Base-by-base conservation (phyloP, 2,329 filamentous ascomycete species). In the Ascochyta fabae region DNA sequence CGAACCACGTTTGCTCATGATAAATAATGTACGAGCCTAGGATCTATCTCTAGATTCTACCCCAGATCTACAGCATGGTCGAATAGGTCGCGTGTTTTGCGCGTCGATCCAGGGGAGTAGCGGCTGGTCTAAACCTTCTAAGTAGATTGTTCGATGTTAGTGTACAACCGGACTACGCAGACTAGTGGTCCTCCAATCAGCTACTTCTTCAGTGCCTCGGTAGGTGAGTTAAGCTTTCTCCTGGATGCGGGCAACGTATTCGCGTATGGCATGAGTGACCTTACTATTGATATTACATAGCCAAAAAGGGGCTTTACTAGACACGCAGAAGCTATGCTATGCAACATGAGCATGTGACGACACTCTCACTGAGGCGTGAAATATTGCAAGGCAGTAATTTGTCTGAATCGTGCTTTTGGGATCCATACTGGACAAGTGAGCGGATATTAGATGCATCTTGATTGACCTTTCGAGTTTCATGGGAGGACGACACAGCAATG, bases 101-200 rank as follows among this genome's bases (percentile, higher is more conserved):
- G 13, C 27, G 23, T 13, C 23, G 46, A 46, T 26, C 40, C 16
- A 35, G 34, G 23, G 34, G 23, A 29, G 22, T 36, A 35, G 35
- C 40, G 33, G 16, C 23, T 27, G 9, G 10, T 31, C 51, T 53
- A 55, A 55, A 13, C 45, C 46, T 10, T 15, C 29, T 36, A 10
- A 10, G 40, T 22, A 5, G 31, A 6, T 16, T 16, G 7, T 33
- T 45, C 27, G 6, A 13, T 49, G 23, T 29, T 41, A 49, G 34
- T 45, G 3, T 12, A 29, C 16, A 3, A 10, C 27, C 23, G 29
- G 52, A 34, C 39, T 31, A 24, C 6, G 33, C 26, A 2, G 15
- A 16, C 19, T 13, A n/a, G n/a, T 10, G 7, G 9, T 7, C 3
- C 12, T 16, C 35, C 27, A 41, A 49, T 49, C 35, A 23, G 34